Base-by-base conservation (phyloP, 345 rosid species). In the Eucalyptus polyanthemos region DNA sequence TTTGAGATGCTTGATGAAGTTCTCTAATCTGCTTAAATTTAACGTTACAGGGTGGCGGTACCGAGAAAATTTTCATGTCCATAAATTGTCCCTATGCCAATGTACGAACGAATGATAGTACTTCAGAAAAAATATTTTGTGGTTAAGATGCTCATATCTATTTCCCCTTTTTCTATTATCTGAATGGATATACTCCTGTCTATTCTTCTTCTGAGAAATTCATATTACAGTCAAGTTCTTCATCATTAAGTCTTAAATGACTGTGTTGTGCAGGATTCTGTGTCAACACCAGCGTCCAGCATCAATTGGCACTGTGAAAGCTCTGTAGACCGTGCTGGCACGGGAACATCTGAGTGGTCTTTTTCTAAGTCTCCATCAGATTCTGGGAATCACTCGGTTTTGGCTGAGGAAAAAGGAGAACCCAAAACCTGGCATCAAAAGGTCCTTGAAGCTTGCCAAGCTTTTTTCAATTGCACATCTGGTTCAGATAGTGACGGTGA, bases 361-460 rank as follows among this genome's bases (percentile, higher is more conserved):
- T 21, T 42, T 69, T 69, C 72, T 49, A 89, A 69, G 85, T 72
- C 54, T 53, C 62, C 62, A 56, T 56, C 62, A 56, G 29, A 56
- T 56, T 56, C 62, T 56, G 62, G 29, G 62, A 56, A 27, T 62
- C 44, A 69, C 31, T 47, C 50, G 25, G 87, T 37, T 54, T 89
- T 69, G 27, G 13, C 76, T 14, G 89, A 86, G 88, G 95, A 92
- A 88, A 90, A 89, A 88, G 89, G 90, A 22, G 92, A 88, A 86
- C 44, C 92, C 37, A 90, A 45, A 88, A 89, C 91, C 89, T 94
- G 88, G 85, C 95, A 94, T 91, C 91, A 80, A 87, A 93, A 91
- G 81, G 87, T 90, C 37, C 90, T 93, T 87, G 92, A 91, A 7
- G 69, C 91, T 34, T 95, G 97, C 88, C 92, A 85, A 37, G 91